A percentile compares a stretch with the other conserved stretches of the same genome.
phyloP scores from a whole-genome alignment of 371 early-diverging fungal genomes.

The Cokeromyces recurvatus region DNA sequence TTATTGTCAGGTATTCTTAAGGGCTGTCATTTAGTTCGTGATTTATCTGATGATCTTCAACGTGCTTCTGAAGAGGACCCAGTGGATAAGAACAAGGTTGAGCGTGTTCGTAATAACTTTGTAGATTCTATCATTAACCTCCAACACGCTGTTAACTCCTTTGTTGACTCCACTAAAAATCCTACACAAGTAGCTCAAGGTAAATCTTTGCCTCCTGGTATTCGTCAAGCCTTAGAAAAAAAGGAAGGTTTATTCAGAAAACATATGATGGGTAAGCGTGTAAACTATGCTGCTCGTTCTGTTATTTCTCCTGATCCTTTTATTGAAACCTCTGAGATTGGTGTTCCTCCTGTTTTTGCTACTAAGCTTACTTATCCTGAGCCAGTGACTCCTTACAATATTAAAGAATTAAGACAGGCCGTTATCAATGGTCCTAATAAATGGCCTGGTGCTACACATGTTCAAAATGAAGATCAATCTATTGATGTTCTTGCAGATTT shows the following conservation, averaged over 20 bases:
- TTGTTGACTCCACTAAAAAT: slow-evolving; percentile 91
- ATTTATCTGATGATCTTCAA: slow-evolving; percentile 46
- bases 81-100: slow-evolving; percentile 28
- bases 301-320: slow-evolving; percentile 99
- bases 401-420: slow-evolving; percentile 84
- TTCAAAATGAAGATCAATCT: slow-evolving; percentile 92
- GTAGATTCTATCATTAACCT: slow-evolving; percentile 79
- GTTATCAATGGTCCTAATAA: slow-evolving; percentile 98
- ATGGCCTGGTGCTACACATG: slow-evolving; percentile 98
- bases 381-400: slow-evolving; percentile 95
- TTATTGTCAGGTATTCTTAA: slow-evolving; percentile 83
- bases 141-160: slow-evolving; percentile 87
- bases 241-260: slow-evolving; percentile 99
- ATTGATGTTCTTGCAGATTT: slow-evolving; percentile 72
- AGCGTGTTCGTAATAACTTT: slow-evolving; percentile 47
- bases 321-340: slow-evolving; percentile 98
- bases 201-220: slow-evolving; percentile 72
- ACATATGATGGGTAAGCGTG: slow-evolving; percentile 99
- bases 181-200: slow-evolving; percentile 50
- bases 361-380: slow-evolving; percentile 97
- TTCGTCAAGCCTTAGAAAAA: slow-evolving; percentile 98
- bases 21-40: slow-evolving; percentile 66
- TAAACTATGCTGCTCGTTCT: slow-evolving; percentile 99
- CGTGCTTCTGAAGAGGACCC: slow-evolving; percentile 31
- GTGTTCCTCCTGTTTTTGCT: slow-evolving; percentile 98